Conservation (phyloP, 2,329 filamentous ascomycete genomes). For the Arthrinium puccinioides region DNA sequence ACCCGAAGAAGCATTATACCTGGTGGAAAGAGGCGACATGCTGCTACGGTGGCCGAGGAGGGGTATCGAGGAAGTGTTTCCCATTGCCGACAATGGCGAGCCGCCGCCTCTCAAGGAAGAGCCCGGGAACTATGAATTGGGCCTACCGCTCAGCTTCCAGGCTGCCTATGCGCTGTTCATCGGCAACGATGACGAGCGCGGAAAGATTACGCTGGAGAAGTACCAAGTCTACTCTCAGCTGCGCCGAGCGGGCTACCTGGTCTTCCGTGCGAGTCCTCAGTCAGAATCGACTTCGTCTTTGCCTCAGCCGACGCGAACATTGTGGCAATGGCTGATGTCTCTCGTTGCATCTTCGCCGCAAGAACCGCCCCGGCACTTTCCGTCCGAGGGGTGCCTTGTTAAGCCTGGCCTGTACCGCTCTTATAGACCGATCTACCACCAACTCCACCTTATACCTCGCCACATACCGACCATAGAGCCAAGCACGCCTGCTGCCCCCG, state of each 20-base stretch:
- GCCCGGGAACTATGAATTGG: constrained; percentile 48
- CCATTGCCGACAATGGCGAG: constrained; percentile 13
- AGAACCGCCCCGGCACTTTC: constrained; percentile 11
- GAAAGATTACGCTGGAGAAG: constrained; percentile 63
- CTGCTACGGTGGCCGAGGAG: constrained; percentile 76
- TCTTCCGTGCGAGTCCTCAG: constrained; percentile 57
- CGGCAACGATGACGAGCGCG: constrained; percentile 56
- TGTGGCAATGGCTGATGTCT: constrained; percentile 50
- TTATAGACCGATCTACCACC: constrained; percentile 66
- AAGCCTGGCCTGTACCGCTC: constrained; percentile 58
- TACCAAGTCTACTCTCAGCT: constrained; percentile 85
- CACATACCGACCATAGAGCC: constrained; percentile 47
- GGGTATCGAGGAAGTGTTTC: constrained; percentile 41
- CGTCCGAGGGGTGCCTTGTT: constrained; percentile 49
- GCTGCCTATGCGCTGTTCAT: constrained; percentile 83
- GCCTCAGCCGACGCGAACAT: constrained; percentile 13
- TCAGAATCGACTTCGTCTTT: constrained; percentile 8
- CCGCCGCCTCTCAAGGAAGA: constrained; percentile 13
- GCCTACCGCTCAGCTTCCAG: constrained; percentile 83
- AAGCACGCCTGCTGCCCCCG: constrained; percentile 17
- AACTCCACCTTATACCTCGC: constrained; percentile 65
- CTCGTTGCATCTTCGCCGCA: constrained; percentile 24
- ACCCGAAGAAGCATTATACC: constrained; percentile 84
- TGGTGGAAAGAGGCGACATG: constrained; percentile 80
- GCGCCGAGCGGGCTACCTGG: constrained; percentile 74